Percentiles rank a stretch among this genome's conserved stretches.
Evolutionary conservation across 2,329 filamentous ascomycete genomes (phyloP).

Genomic region (Cladosporium sp.): DNA sequence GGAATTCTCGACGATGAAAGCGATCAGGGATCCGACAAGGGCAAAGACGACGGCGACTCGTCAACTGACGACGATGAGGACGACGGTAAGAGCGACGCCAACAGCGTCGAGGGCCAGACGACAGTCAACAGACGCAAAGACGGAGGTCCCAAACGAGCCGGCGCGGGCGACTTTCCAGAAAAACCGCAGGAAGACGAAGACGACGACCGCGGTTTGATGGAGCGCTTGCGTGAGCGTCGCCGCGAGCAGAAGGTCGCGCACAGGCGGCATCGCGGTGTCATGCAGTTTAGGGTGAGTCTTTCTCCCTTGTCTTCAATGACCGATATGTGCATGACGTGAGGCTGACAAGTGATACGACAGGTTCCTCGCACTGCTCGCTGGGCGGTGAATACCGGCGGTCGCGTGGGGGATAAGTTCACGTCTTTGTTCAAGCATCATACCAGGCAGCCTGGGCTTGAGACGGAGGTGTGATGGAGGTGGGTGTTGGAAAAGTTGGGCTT

Average conservation of each 20-base stretch:
- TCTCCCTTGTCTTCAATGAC: neutral
- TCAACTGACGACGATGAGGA: slow-evolving; percentile 18
- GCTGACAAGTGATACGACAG: neutral
- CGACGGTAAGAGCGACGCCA: slow-evolving; percentile 5
- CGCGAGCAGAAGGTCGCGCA: slow-evolving; percentile 57
- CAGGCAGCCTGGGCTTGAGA: slow-evolving; percentile 60
- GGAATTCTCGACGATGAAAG: slow-evolving; percentile 19
- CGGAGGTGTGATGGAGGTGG: slow-evolving; percentile 53
- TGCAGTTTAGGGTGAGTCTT: slow-evolving; percentile 62
- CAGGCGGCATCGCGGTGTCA: slow-evolving; percentile 62
- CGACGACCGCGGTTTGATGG: slow-evolving; percentile 27
- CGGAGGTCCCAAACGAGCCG: slow-evolving; percentile 30
- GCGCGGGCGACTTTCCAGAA: neutral
- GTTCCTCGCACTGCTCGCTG: slow-evolving; percentile 52
- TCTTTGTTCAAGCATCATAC: slow-evolving; percentile 55
- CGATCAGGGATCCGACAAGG: neutral
- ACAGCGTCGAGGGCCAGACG: slow-evolving; percentile 7
- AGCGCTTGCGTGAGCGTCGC: slow-evolving; percentile 57
- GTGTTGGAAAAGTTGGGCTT: too few species aligned
- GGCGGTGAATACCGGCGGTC: slow-evolving; percentile 56
- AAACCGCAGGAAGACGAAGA: slow-evolving; percentile 29
- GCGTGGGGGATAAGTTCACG: slow-evolving; percentile 43
- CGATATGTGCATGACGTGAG: neutral
- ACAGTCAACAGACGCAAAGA: slow-evolving; percentile 21
- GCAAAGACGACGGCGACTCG: slow-evolving; percentile 14